A percentile compares a stretch with the other conserved stretches of the same genome.
These are phyloP conservation scores for Alternaria incomplexa DNA, from an alignment of 2,329 filamentous ascomycete species.

Conservation along the genomic window DNA sequence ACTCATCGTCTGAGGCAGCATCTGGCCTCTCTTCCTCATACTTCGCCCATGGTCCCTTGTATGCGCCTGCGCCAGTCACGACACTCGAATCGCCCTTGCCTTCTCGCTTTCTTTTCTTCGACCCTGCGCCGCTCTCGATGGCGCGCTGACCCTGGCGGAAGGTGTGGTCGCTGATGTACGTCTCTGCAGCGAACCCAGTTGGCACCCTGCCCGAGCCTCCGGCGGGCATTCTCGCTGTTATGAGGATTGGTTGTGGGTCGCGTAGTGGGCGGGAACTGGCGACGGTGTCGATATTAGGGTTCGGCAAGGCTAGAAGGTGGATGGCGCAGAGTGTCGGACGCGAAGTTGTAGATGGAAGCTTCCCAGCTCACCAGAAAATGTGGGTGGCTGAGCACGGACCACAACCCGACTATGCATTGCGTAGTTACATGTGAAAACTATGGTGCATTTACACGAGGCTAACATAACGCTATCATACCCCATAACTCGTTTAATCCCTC, in stretches of 20 bases:
- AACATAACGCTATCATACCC: conserved; percentile 44
- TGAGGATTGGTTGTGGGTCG: neutral
- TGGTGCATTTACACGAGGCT: conserved; percentile 36
- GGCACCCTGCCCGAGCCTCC: conserved; percentile 52
- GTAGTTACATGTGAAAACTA: conserved; percentile 6
- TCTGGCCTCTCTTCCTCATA: conserved; percentile 78
- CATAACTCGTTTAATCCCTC: conserved; percentile 19
- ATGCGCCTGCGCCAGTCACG: conserved; percentile 84
- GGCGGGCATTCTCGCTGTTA: conserved; percentile 24
- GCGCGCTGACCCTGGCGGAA: conserved; percentile 89
- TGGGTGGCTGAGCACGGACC: conserved; percentile 24
- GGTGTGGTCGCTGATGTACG: conserved; percentile 85
- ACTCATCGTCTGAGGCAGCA: conserved; percentile 66
- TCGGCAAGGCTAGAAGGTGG: neutral
- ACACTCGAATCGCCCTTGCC: conserved; percentile 83
- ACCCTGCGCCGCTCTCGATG: conserved; percentile 65
- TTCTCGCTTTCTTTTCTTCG: conserved; percentile 82
- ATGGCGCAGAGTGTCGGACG: neutral
- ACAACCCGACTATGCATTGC: conserved; percentile 5
- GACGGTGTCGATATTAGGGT: too few relatives aligned
- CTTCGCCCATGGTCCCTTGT: conserved; percentile 93
- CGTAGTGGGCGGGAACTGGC: neutral
- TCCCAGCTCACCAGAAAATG: conserved; percentile 8
- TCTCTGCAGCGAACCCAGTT: conserved; percentile 88
- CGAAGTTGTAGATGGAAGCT: neutral